Evolutionary conservation across 208 protist species (phyloP).

Genomic region (Borovskyia barvae): DNA sequence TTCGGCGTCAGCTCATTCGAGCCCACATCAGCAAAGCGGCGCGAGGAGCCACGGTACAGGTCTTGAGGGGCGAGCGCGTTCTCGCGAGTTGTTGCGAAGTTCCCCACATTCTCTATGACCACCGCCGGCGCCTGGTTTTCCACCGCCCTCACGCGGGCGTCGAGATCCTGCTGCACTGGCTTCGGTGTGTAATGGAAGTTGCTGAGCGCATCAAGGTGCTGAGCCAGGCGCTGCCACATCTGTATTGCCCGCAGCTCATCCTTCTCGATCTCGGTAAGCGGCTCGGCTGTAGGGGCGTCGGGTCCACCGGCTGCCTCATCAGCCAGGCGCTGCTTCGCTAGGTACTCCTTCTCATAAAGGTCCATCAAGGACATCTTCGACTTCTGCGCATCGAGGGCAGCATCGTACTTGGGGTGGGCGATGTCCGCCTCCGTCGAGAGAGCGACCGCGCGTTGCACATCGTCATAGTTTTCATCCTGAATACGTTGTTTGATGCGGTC

Average conservation of each 20-base stretch:
- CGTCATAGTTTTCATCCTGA: slow-evolving; percentile 73
- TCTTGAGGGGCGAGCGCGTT: slow-evolving; percentile 86
- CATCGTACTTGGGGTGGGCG: slow-evolving; percentile 48
- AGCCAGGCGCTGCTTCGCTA: slow-evolving; percentile 66
- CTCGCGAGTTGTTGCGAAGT: slow-evolving; percentile 80
- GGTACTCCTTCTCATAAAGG: slow-evolving; percentile 91
- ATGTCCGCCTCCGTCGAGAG: slow-evolving; percentile 67
- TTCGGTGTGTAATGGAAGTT: slow-evolving; percentile 93
- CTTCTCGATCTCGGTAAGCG: slow-evolving; percentile 88
- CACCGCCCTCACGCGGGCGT: slow-evolving; percentile 84
- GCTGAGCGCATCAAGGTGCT: slow-evolving; percentile 89
- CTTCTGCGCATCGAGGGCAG: slow-evolving; percentile 77
- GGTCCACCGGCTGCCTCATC: slow-evolving; percentile 49
- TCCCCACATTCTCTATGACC: slow-evolving; percentile 76
- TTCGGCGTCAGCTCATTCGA: slow-evolving; percentile 63
- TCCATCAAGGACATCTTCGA: slow-evolving; percentile 90
- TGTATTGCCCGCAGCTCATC: slow-evolving; percentile 90
- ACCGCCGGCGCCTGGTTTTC: slow-evolving; percentile 83
- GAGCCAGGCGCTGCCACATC: slow-evolving; percentile 87
- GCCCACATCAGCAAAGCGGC: slow-evolving; percentile 68
- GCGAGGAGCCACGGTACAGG: slow-evolving; percentile 61
- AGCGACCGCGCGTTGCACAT: slow-evolving; percentile 60
- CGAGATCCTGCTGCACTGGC: slow-evolving; percentile 80
- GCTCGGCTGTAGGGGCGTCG: slow-evolving; percentile 53
- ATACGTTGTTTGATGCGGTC: slow-evolving; percentile 88